These are phyloP conservation scores for Papiliotrema terrestris DNA, from an alignment of 1,284 basidiomycete genomes.

Conservation along the genomic window DNA sequence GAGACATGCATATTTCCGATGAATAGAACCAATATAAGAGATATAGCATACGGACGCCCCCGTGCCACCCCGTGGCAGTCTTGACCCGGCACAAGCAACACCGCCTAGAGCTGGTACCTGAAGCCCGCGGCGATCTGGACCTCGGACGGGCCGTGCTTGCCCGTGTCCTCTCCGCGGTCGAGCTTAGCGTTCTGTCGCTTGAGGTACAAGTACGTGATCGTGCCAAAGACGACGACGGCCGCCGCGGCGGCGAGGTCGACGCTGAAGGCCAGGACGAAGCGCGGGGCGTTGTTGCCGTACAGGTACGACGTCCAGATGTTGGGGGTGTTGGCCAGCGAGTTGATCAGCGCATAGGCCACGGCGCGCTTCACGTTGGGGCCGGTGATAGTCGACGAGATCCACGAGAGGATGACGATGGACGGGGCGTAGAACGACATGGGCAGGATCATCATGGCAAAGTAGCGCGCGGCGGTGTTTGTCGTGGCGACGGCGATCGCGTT, in stretches of 20 bases:
- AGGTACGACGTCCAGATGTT: constrained; percentile 49
- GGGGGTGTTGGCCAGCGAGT: constrained; percentile 45
- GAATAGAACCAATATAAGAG: too few species aligned
- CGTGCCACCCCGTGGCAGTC: too few species aligned
- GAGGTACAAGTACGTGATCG: constrained; percentile 35
- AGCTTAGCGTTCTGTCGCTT: constrained; percentile 36
- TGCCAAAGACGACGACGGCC: constrained; percentile 27
- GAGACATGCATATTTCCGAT: too few species aligned
- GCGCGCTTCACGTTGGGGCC: constrained; percentile 48
- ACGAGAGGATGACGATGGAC: constrained; percentile 43
- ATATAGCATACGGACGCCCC: too few species aligned
- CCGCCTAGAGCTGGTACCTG: constrained; percentile 45
- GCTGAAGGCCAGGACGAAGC: constrained; percentile 42
- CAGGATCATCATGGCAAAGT: constrained; percentile 39
- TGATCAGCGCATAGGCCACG: constrained; percentile 47
- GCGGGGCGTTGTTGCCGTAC: constrained; percentile 33
- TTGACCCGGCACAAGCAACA: too few species aligned
- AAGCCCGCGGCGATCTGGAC: constrained; percentile 40
- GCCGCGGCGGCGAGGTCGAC: constrained; percentile 44
- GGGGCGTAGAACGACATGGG: constrained; percentile 42
- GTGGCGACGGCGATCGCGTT: constrained; percentile 61
- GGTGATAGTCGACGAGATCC: constrained; percentile 44
- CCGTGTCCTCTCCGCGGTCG: constrained; percentile 38
- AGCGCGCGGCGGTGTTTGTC: constrained; percentile 39
- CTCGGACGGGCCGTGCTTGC: constrained; percentile 31